Base-by-base conservation (phyloP, 805 yeast genomes). In the Clavispora vitiphila region DNA sequence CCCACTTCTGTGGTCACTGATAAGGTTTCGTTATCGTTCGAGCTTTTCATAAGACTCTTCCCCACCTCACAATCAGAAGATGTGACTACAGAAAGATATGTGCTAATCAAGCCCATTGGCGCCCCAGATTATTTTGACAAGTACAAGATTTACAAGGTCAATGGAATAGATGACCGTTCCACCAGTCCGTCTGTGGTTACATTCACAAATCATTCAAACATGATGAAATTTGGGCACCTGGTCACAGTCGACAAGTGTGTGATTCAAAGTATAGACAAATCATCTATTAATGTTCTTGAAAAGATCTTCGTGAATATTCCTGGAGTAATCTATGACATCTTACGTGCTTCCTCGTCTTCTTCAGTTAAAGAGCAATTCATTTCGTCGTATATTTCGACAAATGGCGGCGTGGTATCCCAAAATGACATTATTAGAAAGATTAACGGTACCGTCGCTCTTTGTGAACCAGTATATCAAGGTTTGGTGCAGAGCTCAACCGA, bases 391-490 rank as follows among this genome's bases (percentile, higher is more conserved):
- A 49, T 61, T 24, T 35, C 34, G 2, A 40, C 42, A 22, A 51
- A 43, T 21, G 67, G 53, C 2, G 51, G 58, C 3, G 57, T 68
- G 11, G 61, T 65, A 19, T 61, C 69, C 23, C 72, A 67, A 35
- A 76, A 73, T 19, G 78, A 74, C 45, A 38, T 51, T 7, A 60
- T 76, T 2, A 59, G 76, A 15, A 58, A 57, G 4, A 52, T 78
- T 15, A 71, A 72, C 47, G 84, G 84, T 16, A 53, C 54, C 6
- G 72, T 86, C 3, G 51, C 76, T 3, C 71, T 81, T 19, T 78
- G 88, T 56, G 95, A 86, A 50, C 95, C 95, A 0, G 71, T 78
- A 2, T 77, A 74, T 32, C 95, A 86, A 56, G 96, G 96, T 1
- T 49, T 57, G 6, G 52, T 83, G 1, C 58, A 63, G 16, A 42